Conservation (phyloP, 441 rosid species). For the Populus hybrid region DNA sequence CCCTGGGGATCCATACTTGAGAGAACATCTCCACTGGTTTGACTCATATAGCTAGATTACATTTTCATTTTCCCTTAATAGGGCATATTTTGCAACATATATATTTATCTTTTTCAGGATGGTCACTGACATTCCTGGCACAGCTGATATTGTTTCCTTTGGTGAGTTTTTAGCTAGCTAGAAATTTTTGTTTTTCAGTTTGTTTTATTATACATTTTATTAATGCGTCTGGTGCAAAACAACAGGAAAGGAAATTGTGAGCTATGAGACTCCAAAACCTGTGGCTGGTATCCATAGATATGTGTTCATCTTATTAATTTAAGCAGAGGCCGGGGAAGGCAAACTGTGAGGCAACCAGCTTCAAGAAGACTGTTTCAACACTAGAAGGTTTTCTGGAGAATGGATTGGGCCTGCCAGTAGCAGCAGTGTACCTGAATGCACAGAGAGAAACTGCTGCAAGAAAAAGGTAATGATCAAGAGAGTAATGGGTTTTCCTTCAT, state of each 20-base stretch:
- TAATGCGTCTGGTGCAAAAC: not conserved
- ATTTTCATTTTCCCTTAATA: not conserved
- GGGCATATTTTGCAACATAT: not conserved
- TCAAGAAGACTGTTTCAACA: conserved; percentile 64
- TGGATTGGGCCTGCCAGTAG: conserved; percentile 70
- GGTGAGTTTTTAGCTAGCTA: conserved; percentile 2
- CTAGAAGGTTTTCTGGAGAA: conserved; percentile 61
- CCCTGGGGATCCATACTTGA: conserved; percentile 81
- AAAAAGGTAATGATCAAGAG: conserved; percentile 37
- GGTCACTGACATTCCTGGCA: conserved; percentile 81
- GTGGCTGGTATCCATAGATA: conserved; percentile 90
- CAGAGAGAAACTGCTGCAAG: conserved; percentile 81
- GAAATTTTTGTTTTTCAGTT: too few species aligned
- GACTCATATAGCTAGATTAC: not conserved
- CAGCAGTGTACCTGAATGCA: conserved; percentile 73
- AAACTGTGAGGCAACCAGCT: conserved; percentile 58
- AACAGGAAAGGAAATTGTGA: conserved; percentile 65
- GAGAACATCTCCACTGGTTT: conserved; percentile 93
- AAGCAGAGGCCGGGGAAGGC: conserved; percentile 52
- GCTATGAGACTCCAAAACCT: conserved; percentile 71
- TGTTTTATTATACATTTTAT: too few species aligned
- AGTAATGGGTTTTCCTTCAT: not conserved
- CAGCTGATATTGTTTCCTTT: conserved; percentile 44
- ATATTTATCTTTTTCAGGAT: conserved; percentile 41
- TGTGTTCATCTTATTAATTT: conserved; percentile 65